Evolutionary conservation across 73 alveolate genomes (phyloP).

Genomic region (Paramecium caudatum): DNA sequence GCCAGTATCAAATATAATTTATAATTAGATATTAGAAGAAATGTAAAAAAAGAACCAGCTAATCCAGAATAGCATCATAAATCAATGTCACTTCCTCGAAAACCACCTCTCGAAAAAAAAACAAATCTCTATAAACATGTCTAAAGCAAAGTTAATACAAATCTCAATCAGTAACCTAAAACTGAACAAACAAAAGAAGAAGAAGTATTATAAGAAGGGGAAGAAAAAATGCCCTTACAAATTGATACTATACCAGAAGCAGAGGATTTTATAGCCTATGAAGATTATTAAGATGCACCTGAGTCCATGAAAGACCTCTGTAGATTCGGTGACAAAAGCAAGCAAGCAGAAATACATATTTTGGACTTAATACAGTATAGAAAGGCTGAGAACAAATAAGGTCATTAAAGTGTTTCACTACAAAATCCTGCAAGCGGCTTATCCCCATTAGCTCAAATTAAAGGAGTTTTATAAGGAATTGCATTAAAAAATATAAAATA

Average conservation of each 20-base stretch:
- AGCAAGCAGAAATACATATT: neutral
- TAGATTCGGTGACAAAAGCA: neutral
- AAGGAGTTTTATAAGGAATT: conserved; percentile 14
- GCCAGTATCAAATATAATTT: conserved; percentile 28
- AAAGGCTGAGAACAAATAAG: neutral
- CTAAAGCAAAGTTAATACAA: conserved; percentile 20
- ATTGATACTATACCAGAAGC: conserved; percentile 22
- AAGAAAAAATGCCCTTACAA: neutral
- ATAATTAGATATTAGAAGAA: conserved; percentile 55
- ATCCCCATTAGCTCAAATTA: neutral
- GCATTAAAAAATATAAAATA: neutral
- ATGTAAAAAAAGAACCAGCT: neutral
- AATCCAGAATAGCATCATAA: neutral
- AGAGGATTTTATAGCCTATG: neutral
- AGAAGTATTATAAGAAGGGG: conserved; percentile 23
- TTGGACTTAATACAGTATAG: conserved; percentile 22
- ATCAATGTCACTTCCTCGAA: neutral
- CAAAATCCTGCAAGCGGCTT: neutral
- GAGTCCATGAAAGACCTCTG: conserved; percentile 26
- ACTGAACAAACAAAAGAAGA: neutral
- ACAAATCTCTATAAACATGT: conserved; percentile 51
- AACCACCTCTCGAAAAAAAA: neutral
- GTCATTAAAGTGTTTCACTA: neutral
- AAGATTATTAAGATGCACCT: neutral
- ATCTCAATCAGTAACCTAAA: neutral